Base-by-base conservation (phyloP, 78 protist species). In the Dictyostelium firmibasis region DNA sequence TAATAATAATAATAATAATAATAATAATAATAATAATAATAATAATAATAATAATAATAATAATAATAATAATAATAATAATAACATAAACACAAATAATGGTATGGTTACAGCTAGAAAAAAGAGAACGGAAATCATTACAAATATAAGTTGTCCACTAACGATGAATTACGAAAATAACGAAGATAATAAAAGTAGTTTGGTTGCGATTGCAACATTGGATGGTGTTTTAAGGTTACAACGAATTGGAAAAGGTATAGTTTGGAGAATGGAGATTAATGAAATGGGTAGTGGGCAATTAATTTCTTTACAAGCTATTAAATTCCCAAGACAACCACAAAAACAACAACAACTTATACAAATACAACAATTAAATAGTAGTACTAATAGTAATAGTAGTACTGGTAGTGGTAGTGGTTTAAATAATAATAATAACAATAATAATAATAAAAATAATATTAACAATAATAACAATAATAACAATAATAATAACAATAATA, bases 211-310 rank as follows among this genome's bases (percentile, higher is more conserved):
- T 31, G 94, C 94, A 18, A 89, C 94, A 43, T 47, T 89, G 4
- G 94, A 89, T 50, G 94, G 94, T 47, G 83, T 89, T 13, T 36
- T 89, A 20, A 78, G 75, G 38, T 33, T 89, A 69, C 84, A 89
- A 33, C 35, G 83, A 38, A 84, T 89, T n/a, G 86, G 87, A 20
- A 64, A 44, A 33, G 94, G 94, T 16, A 35, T 69, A 6, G 94
- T 81, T 10, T 89, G 94, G 94, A 89, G 72, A 77, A 89, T 89
- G 94, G 94, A 89, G 31, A 67, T 89, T 20, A 82, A 89, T 27
- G 94, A 89, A 16, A 89, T 89, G 94, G 79, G 82, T 5, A 89
- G 94, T 69, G 94, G 94, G 36, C 94, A 89, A 38, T 35, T 89
- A 75, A 81, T 89, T 25, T 85, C 94, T 27, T 38, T 89, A 10